Percentiles rank a stretch among this genome's conserved stretches.
phyloP scores from a whole-genome alignment of 2,329 filamentous ascomycete genomes.

The Cladobotryum protrusum region DNA sequence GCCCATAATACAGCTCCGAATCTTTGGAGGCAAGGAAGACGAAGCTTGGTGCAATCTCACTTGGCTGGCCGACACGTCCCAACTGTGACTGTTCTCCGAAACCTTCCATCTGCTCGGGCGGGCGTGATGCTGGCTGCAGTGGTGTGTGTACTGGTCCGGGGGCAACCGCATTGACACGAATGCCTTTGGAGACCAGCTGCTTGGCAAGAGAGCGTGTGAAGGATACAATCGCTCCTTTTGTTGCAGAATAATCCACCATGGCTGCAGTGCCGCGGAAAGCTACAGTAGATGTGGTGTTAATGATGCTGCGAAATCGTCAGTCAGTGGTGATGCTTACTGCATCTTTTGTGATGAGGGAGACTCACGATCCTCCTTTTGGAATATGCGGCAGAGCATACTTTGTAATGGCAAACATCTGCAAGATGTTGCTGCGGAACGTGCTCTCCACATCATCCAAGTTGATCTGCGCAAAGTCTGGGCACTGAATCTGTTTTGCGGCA shows the following conservation, averaged over 20 bases:
- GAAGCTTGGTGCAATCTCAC: slow-evolving; percentile 36
- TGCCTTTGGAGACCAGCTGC: slow-evolving; percentile 45
- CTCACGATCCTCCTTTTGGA: slow-evolving; percentile 31
- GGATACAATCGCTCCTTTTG: slow-evolving; percentile 50
- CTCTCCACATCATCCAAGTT: slow-evolving; percentile 55
- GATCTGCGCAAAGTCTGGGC: slow-evolving; percentile 19
- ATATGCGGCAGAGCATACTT: slow-evolving; percentile 74
- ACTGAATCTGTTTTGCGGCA: slow-evolving; percentile 38
- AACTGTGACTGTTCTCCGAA: slow-evolving; percentile 34
- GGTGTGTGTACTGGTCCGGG: slow-evolving; percentile 5
- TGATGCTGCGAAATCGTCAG: slow-evolving; percentile 31
- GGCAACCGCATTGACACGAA: slow-evolving; percentile 40
- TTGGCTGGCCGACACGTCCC: slow-evolving; percentile 36
- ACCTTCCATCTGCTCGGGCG: slow-evolving; percentile 38
- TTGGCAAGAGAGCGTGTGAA: slow-evolving; percentile 46
- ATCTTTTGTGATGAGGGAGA: neutral
- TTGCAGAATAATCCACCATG: slow-evolving; percentile 47
- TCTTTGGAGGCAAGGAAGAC: slow-evolving; percentile 37
- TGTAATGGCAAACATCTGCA: slow-evolving; percentile 72
- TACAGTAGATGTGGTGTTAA: slow-evolving; percentile 46
- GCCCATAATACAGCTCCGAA: slow-evolving; percentile 32
- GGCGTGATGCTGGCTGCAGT: slow-evolving; percentile 35
- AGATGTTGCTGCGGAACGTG: slow-evolving; percentile 79
- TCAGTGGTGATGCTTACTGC: too few species aligned
- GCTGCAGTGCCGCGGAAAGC: slow-evolving; percentile 42